phyloP scores from a whole-genome alignment of 306 rosid genomes.

The Fagus crenata region DNA sequence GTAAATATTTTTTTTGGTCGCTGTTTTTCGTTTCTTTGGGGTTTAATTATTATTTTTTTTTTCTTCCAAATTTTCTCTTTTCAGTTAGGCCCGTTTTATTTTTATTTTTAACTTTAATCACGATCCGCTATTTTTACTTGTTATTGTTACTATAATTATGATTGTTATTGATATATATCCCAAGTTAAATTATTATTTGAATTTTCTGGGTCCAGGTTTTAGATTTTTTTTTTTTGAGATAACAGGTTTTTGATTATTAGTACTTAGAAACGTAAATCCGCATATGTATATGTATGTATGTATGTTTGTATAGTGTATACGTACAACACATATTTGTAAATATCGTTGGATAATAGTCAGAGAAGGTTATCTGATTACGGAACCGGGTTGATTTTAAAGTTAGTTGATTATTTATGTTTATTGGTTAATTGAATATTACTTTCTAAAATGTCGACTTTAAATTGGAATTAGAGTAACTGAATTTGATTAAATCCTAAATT shows the following conservation, averaged over 20 bases:
- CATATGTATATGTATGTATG: background rate
- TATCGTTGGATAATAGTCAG: background rate
- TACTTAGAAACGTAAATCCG: background rate
- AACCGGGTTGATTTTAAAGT: background rate
- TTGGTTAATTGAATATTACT: no score
- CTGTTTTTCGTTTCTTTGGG: background rate
- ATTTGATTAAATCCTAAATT: no score
- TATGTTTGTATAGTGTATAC: background rate
- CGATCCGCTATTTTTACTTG: constrained; percentile 13
- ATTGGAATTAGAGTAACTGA: no score
- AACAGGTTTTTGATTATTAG: no score
- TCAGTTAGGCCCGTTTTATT: background rate
- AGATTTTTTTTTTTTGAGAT: background rate
- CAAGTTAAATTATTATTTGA: background rate
- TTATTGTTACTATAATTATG: background rate
- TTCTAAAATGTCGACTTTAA: background rate
- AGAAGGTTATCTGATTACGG: background rate
- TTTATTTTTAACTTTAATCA: background rate
- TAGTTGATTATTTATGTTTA: background rate
- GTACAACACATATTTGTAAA: background rate
- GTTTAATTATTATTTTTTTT: background rate
- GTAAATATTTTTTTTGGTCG: constrained; percentile 22
- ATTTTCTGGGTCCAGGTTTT: constrained; percentile 4
- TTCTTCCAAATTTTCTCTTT: constrained; percentile 14
- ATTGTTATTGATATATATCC: background rate